Conservation (phyloP, 306 rosid genomes). For the Comarum palustre region DNA sequence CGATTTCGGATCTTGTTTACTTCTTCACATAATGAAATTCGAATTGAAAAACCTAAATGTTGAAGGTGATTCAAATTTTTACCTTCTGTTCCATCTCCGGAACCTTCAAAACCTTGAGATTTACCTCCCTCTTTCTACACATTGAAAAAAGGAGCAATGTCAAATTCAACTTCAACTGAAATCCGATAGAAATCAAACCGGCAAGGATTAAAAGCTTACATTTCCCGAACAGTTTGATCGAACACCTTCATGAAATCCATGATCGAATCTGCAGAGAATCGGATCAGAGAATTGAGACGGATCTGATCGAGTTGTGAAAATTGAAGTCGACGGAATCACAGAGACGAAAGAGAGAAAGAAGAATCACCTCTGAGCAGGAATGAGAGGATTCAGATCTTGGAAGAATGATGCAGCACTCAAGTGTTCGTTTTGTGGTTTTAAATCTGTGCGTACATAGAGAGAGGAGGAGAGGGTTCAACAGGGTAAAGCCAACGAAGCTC, state of each 20-base stretch:
- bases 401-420: not conserved
- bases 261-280: conserved; percentile 40
- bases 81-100: conserved; percentile 99
- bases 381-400: conserved; percentile 26
- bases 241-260: conserved; percentile 99
- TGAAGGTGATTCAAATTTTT: not conserved
- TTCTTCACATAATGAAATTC: not conserved
- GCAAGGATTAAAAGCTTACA: conserved; percentile 43
- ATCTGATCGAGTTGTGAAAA: conserved; percentile 30
- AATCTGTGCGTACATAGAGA: not conserved
- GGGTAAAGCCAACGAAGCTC: conserved; percentile 3
- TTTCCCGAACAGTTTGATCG: conserved; percentile 99
- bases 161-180: conserved; percentile 3
- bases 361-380: conserved; percentile 6
- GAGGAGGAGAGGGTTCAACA: not conserved
- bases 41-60: not conserved
- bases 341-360: not conserved
- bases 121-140: conserved; percentile 96
- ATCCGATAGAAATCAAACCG: conserved; percentile 12
- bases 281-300: conserved; percentile 14
- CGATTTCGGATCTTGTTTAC: not conserved
- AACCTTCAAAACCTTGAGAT: conserved; percentile 94
- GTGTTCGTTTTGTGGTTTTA: conserved; percentile 11
- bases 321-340: not conserved
- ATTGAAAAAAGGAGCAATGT: conserved; percentile 17